Base-by-base conservation (phyloP, 306 rosid species). In the Alnus glutinosa region DNA sequence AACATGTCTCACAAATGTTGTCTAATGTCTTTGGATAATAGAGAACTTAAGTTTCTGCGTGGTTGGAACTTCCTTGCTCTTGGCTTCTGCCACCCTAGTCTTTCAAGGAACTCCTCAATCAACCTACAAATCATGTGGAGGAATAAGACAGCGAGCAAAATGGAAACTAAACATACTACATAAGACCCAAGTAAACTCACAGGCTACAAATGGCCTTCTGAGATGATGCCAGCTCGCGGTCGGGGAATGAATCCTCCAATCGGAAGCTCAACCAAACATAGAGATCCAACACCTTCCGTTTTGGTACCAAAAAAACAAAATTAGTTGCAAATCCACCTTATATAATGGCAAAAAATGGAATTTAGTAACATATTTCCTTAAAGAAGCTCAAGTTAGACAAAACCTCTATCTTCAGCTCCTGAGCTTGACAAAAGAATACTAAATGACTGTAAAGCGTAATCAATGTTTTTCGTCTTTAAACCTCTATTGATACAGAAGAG, bases 201-300 rank as follows among this genome's bases (percentile, higher is more conserved):
- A 88, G 49, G 94, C 83, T 92, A 88, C 98, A 95, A 80, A 93
- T 83, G 68, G 89, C 87, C 86, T 90, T 95, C 77, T 95, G 97
- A 2, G 99, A 80, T 67, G 86, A 75, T 50, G 98, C 97, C 49
- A 93, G 74, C 85, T 87, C 88, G 0, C 80, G 96, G 86, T 95
- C 99, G 9, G 96, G 99, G 84, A 95, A 95, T 50, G 98, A 89
- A 13, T 91, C 95, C 71, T 93, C 98, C 85, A 89, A 77, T 47
- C 93, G 94, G 74, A 81, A 93, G 86, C 99, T 95, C 94, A 95
- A 86, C 99, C 98, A 95, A 73, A 93, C 90, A 54, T 95, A 95
- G 71, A 95, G 93, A 79, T 95, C 99, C 92, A 95, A 81, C 50
- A 95, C 98, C 99, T 93, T 84, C 83, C 87, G 72, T 80, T 86